Base-by-base conservation (phyloP, 225 moss, liverwort and hornwort species). In the Sphagnum contortum region DNA sequence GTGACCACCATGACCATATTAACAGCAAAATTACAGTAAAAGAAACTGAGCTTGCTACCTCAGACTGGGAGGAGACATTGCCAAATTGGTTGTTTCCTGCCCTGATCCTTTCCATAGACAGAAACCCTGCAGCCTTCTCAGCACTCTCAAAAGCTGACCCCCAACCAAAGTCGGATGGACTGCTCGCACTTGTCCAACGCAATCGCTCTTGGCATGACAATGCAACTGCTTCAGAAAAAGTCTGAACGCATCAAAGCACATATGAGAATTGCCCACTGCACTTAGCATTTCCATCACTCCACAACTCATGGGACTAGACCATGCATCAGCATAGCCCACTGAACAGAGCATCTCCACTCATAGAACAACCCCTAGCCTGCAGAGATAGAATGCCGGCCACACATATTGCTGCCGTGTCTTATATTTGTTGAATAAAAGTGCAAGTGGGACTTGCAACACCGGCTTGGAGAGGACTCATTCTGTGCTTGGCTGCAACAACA, bases 141-240 rank as follows among this genome's bases (percentile, higher is more conserved):
- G 77, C 64, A 45, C 67, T 75, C 46, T 91, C 86, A 60, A 74
- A 65, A 13, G 72, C 67, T 6, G 65, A n/a, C 48, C 86, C 83
- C 88, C 80, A 86, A 64, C 83, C 77, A 69, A 81, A 86, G 60
- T 91, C 91, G 44, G 88, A 86, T 49, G 83, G 86, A 70, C 86
- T 86, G 54, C 74, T 70, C 6, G 71, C 76, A 65, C 81, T 88
- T 49, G 79, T 69, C 88, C 82, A 83, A 45, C 81, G 75, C 12
- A 82, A 66, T 68, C 88, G 77, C 69, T 91, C 91, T 49, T 79
- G 80, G 45, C 86, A 83, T 57, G 86, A 78, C 64, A 83, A 88
- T 8, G 91, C 74, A 47, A 86, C 83, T 29, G 76, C 60, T 61
- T 91, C 91, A 60, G 76, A 80, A 48, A 88, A 84, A 5, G 86